phyloP scores from a whole-genome alignment of 306 rosid species.

The Albizia julibrissin region DNA sequence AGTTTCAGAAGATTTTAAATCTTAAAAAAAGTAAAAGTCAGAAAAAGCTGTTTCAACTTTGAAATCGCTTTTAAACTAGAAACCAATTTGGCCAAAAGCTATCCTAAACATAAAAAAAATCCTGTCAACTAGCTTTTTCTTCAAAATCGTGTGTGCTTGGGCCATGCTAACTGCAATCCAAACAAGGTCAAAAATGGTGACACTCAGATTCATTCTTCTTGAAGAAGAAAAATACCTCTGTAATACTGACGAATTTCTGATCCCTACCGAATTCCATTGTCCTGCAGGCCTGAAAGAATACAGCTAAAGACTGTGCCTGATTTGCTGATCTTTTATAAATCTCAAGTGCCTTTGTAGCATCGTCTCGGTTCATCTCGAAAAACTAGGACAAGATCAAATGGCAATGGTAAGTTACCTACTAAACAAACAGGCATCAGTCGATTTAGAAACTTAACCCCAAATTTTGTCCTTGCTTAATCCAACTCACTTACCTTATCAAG shows the following conservation, averaged over 20 bases:
- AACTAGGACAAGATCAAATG: constrained; percentile 48
- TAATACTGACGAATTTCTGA: constrained; percentile 70
- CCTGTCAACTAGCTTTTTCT: too few relatives aligned
- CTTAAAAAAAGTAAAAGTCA: too few relatives aligned
- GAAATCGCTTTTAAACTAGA: too few relatives aligned
- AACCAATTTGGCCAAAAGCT: too few relatives aligned
- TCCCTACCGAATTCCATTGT: constrained; percentile 76
- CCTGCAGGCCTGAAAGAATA: constrained; percentile 77
- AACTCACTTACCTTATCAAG: constrained; percentile 75
- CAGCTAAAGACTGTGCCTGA: constrained; percentile 79
- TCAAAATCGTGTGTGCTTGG: too few relatives aligned
- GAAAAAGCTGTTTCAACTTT: too few relatives aligned
- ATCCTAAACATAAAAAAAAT: too few relatives aligned
- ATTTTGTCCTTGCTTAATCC: background rate
- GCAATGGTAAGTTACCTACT: background rate
- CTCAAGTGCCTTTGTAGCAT: constrained; percentile 73
- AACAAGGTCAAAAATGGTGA: background rate
- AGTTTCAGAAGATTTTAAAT: too few relatives aligned
- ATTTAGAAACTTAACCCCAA: background rate
- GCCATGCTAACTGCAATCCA: too few relatives aligned
- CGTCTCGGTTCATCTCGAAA: constrained; percentile 81
- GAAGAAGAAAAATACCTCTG: constrained; percentile 50
- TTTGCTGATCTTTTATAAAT: constrained; percentile 73
- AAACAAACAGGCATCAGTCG: background rate
- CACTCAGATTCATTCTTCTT: constrained; percentile 3